Evolutionary conservation across 1,139 yeast genomes (phyloP).

Genomic region (Sugiyamaella xylanicola): DNA sequence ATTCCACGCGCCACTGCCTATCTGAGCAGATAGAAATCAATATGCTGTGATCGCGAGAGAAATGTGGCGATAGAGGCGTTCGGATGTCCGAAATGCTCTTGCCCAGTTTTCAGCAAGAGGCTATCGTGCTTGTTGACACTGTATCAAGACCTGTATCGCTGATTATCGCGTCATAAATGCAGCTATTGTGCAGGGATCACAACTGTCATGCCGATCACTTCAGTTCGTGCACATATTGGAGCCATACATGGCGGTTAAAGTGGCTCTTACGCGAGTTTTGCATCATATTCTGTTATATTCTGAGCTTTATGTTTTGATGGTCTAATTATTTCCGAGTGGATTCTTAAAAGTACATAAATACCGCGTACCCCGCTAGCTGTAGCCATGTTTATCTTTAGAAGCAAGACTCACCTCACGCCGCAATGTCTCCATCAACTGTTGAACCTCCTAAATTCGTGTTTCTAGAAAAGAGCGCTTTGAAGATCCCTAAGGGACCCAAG

Average conservation of each 20-base stretch:
- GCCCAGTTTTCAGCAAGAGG: too few relatives aligned
- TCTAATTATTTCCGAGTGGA: too few relatives aligned
- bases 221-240: not conserved
- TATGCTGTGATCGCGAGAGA: too few relatives aligned
- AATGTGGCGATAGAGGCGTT: too few relatives aligned
- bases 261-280: not conserved
- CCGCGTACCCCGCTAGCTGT: not conserved
- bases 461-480: slow-evolving; percentile 13
- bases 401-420: not conserved
- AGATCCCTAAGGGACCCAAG: slow-evolving; percentile 21
- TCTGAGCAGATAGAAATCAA: too few relatives aligned
- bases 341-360: too few relatives aligned
- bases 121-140: not conserved
- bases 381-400: not conserved
- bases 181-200: not conserved
- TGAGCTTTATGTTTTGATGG: too few relatives aligned
- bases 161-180: not conserved
- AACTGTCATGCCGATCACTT: not conserved
- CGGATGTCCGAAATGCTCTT: too few relatives aligned
- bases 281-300: not conserved
- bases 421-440: not conserved
- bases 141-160: not conserved
- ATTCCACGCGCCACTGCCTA: too few relatives aligned
- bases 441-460: slow-evolving; percentile 21
- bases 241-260: not conserved